These are phyloP conservation scores for Nematodospora anomalae DNA, from an alignment of 1,139 yeast species.

Conservation along the genomic window DNA sequence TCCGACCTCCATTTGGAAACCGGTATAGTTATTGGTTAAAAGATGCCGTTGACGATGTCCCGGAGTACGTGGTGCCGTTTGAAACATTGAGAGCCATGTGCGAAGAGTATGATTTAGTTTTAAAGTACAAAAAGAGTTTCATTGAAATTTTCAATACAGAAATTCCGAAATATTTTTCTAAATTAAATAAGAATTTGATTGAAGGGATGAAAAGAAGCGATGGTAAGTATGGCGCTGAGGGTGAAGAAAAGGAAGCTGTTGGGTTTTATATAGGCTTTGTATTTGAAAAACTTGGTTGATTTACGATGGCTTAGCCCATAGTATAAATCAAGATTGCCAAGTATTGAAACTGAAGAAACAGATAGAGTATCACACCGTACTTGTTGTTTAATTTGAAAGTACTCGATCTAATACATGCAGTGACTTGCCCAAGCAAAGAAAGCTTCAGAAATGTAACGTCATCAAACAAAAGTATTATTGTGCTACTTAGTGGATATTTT, in stretches of 20 bases:
- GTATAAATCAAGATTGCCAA: too few relatives aligned
- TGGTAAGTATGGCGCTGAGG: conserved; percentile 85
- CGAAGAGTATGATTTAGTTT: conserved; percentile 75
- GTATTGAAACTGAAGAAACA: too few relatives aligned
- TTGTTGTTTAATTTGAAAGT: too few relatives aligned
- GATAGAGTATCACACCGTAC: too few relatives aligned
- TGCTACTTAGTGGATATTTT: too few relatives aligned
- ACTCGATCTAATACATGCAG: too few relatives aligned
- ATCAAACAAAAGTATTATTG: too few relatives aligned
- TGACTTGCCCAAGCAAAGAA: too few relatives aligned
- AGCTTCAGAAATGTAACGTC: too few relatives aligned
- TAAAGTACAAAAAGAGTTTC: conserved; percentile 75
- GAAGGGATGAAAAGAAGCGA: conserved; percentile 73
- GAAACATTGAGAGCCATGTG: conserved; percentile 81
- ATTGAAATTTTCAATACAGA: conserved; percentile 81
- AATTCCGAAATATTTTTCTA: conserved; percentile 62
- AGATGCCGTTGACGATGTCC: conserved; percentile 95
- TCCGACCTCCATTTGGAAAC: conserved; percentile 80
- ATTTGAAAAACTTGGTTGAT: conserved; percentile 57
- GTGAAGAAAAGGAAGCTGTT: conserved; percentile 86
- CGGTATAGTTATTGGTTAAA: conserved; percentile 76
- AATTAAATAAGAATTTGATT: conserved; percentile 61
- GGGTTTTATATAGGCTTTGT: conserved; percentile 82
- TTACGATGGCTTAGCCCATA: too few relatives aligned
- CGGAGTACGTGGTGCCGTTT: conserved; percentile 97